Percentiles rank a stretch among this genome's conserved stretches.
Evolutionary conservation across 441 rosid genomes (phyloP).

Genomic region (Raphanus hybrid): DNA sequence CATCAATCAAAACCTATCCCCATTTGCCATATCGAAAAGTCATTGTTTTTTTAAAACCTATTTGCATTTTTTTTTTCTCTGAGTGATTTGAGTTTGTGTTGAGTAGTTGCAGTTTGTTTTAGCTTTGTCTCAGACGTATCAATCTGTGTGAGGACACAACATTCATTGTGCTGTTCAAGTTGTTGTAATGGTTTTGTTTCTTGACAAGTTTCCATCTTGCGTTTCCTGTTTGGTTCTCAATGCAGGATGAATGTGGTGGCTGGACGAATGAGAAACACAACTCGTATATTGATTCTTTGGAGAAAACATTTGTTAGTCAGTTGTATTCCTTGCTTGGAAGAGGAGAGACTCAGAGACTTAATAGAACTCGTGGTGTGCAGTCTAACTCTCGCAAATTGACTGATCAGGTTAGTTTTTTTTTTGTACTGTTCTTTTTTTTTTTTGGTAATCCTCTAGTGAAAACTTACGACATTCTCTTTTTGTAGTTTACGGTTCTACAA

Average conservation of each 20-base stretch:
- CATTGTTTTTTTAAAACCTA: background rate
- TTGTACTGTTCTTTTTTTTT: slow-evolving; percentile 2
- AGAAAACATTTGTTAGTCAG: slow-evolving; percentile 74
- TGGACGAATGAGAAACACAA: slow-evolving; percentile 92
- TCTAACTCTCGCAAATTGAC: slow-evolving; percentile 37
- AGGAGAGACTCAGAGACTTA: slow-evolving; percentile 28
- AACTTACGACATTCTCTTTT: slow-evolving; percentile 24
- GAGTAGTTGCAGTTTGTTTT: slow-evolving; percentile 3
- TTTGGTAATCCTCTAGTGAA: background rate
- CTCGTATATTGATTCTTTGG: slow-evolving; percentile 60
- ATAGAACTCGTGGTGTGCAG: slow-evolving; percentile 36
- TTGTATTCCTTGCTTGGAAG: slow-evolving; percentile 53
- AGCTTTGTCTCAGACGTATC: background rate
- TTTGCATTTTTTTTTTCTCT: background rate
- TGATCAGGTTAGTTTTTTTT: slow-evolving; percentile 52
- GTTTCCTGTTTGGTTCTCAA: background rate
- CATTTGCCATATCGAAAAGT: background rate
- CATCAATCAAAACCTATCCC: too few relatives aligned
- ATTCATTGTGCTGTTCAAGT: background rate
- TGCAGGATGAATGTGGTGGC: slow-evolving; percentile 49
- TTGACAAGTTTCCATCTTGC: background rate
- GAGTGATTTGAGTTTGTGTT: background rate
- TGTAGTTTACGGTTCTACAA: slow-evolving; percentile 57
- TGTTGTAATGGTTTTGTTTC: background rate
- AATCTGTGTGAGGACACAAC: background rate